phyloP scores from a whole-genome alignment of 306 rosid genomes.

The Acacia confusa region DNA sequence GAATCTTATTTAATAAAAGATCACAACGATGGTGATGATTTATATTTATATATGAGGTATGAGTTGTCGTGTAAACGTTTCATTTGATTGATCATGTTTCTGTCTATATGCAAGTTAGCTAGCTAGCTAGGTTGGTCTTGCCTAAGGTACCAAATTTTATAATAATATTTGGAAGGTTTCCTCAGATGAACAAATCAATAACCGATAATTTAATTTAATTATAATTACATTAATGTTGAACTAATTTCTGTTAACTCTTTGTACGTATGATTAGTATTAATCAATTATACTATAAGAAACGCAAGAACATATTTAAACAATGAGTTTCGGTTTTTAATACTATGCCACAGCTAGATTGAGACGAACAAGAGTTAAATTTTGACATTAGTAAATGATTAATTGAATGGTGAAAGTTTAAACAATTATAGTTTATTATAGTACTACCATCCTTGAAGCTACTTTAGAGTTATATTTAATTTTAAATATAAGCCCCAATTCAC shows the following conservation, averaged over 20 bases:
- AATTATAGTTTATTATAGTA: too few relatives aligned
- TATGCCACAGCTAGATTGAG: not conserved
- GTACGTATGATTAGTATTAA: too few relatives aligned
- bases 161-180: not conserved
- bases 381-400: not conserved
- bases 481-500: too few relatives aligned
- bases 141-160: not conserved
- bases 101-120: not conserved
- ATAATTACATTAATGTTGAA: not conserved
- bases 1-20: not conserved
- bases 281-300: not conserved
- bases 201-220: not conserved
- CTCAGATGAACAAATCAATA: not conserved
- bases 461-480: too few relatives aligned
- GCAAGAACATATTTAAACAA: not conserved
- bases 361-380: not conserved
- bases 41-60: not conserved
- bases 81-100: not conserved
- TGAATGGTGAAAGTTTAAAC: too few relatives aligned
- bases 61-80: slow-evolving; percentile 25
- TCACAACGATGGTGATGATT: not conserved
- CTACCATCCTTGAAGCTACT: too few relatives aligned
- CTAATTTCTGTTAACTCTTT: not conserved
- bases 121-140: not conserved
- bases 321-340: not conserved